A percentile compares a stretch with the other conserved stretches of the same genome.
These are phyloP conservation scores for Gaertneriomyces semiglobifer DNA, from an alignment of 192 early-diverging fungal genomes.

Conservation along the genomic window DNA sequence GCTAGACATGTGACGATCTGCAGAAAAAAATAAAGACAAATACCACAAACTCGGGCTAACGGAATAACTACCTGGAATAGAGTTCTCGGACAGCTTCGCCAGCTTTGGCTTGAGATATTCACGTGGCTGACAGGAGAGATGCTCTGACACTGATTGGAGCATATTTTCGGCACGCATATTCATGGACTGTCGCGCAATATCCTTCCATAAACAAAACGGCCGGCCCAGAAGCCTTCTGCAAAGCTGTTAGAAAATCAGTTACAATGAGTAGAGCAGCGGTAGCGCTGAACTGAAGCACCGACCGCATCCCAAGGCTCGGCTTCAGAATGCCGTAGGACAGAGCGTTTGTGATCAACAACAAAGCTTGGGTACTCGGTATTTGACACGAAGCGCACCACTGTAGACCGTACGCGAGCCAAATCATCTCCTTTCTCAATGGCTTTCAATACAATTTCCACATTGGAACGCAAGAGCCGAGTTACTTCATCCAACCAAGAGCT, in stretches of 20 bases:
- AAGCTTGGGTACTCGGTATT: background rate
- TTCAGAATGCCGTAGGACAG: background rate
- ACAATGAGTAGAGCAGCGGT: background rate
- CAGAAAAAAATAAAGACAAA: background rate
- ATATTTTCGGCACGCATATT: background rate
- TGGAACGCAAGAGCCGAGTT: background rate
- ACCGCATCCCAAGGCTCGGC: background rate
- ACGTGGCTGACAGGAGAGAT: too few relatives aligned
- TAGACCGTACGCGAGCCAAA: background rate
- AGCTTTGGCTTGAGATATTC: too few relatives aligned
- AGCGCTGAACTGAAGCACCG: background rate
- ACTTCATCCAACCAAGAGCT: too few relatives aligned
- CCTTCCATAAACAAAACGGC: background rate
- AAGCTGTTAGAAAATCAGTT: background rate
- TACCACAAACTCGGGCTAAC: too few relatives aligned
- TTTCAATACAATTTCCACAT: background rate
- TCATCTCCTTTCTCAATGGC: background rate
- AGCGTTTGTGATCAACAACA: too few relatives aligned
- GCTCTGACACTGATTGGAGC: background rate
- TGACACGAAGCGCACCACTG: background rate
- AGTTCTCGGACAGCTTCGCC: too few relatives aligned
- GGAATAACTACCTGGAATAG: too few relatives aligned
- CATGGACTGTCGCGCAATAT: background rate
- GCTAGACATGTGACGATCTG: slow-evolving; percentile 17
- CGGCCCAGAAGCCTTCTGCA: background rate